These are phyloP conservation scores for Fusarium sp. DNA, from an alignment of 2,329 filamentous ascomycete species.

Conservation along the genomic window DNA sequence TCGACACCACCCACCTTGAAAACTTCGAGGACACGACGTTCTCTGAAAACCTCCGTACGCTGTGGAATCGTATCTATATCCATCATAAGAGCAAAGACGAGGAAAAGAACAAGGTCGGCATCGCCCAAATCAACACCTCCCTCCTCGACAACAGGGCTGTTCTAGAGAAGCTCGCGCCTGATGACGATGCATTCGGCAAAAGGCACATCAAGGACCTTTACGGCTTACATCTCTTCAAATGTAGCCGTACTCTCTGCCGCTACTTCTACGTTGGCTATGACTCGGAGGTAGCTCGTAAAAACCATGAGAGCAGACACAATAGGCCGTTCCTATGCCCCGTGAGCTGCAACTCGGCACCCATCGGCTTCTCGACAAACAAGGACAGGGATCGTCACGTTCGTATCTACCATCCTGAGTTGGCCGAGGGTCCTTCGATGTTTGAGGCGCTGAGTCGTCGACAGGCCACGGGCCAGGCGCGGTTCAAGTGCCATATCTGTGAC, in stretches of 20 bases:
- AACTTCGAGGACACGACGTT: not conserved
- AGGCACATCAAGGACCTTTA: conserved; percentile 46
- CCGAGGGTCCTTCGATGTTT: not conserved
- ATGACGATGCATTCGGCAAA: conserved; percentile 21
- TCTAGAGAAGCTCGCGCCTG: conserved; percentile 42
- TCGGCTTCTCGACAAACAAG: conserved; percentile 55
- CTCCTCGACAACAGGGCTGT: conserved; percentile 34
- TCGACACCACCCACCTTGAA: not conserved
- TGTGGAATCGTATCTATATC: conserved; percentile 5
- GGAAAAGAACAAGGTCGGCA: conserved; percentile 13
- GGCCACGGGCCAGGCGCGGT: not conserved
- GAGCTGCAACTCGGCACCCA: conserved; percentile 43
- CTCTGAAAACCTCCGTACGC: not conserved
- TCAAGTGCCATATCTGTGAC: conserved; percentile 49
- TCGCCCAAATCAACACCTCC: conserved; percentile 23
- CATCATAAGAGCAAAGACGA: conserved; percentile 1
- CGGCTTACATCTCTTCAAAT: conserved; percentile 55
- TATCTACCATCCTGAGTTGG: conserved; percentile 7
- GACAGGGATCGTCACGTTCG: conserved; percentile 47
- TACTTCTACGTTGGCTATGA: conserved; percentile 58
- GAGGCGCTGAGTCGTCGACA: not conserved
- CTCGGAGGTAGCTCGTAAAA: conserved; percentile 43
- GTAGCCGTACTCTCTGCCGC: conserved; percentile 52
- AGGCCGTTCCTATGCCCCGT: conserved; percentile 54
- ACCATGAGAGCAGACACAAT: conserved; percentile 54